Percentiles rank a stretch among this genome's conserved stretches.
Conservation (phyloP, 2,329 filamentous ascomycete genomes). For the Lasiodiplodia sp. region DNA sequence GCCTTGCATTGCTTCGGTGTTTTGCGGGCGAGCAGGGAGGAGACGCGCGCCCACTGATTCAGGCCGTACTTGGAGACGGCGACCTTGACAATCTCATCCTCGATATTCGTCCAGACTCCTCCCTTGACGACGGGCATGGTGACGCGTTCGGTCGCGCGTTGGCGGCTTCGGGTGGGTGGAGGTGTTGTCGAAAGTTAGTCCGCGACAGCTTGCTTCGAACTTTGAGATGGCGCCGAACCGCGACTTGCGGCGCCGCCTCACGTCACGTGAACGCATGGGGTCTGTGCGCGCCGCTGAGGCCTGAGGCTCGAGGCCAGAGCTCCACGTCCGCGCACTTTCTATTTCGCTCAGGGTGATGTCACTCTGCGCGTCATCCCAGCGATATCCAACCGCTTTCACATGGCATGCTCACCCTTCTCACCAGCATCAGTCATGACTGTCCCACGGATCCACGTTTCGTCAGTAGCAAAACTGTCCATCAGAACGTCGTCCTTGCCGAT, state of each 20-base stretch:
- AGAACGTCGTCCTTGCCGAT: not conserved
- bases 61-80: constrained; percentile 52
- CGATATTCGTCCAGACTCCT: constrained; percentile 73
- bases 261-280: not conserved
- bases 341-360: constrained; percentile 8
- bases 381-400: not conserved
- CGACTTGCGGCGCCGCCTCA: constrained; percentile 18
- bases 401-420: not conserved
- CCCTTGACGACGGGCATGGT: constrained; percentile 71
- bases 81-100: constrained; percentile 97
- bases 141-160: constrained; percentile 33
- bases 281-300: not conserved
- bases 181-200: constrained; percentile 31
- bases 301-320: not conserved
- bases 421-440: not conserved
- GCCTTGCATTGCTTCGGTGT: constrained; percentile 99
- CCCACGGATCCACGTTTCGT: not conserved
- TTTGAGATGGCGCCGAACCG: constrained; percentile 8
- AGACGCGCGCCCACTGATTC: constrained; percentile 94
- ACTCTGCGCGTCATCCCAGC: not conserved
- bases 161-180: constrained; percentile 31
- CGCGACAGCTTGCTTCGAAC: constrained; percentile 29
- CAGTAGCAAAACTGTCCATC: not conserved
- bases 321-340: not conserved
- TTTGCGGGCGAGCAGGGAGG: constrained; percentile 94